Conservation (phyloP, 495 filamentous ascomycete species). For the Lophium mytilinum region DNA sequence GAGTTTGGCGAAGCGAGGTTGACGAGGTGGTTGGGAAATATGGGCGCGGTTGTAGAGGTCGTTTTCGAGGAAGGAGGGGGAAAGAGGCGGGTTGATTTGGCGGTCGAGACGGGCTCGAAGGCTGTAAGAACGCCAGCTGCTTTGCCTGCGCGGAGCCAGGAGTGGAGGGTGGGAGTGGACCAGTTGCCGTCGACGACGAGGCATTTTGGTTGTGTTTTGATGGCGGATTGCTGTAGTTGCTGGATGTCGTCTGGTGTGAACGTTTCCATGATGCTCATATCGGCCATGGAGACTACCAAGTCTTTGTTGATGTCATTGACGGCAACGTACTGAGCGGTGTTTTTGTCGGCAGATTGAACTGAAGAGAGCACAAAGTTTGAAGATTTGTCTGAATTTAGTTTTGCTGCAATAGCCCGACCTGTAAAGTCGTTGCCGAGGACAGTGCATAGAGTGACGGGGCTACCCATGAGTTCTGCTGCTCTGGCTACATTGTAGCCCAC, state of each 20-base stretch:
- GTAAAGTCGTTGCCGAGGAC: constrained; percentile 69
- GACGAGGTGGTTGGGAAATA: constrained; percentile 55
- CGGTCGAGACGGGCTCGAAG: constrained; percentile 84
- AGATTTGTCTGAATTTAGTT: constrained; percentile 42
- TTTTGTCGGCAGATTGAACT: constrained; percentile 20
- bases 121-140: constrained; percentile 49
- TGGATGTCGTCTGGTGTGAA: constrained; percentile 18
- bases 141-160: constrained; percentile 54
- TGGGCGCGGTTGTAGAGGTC: constrained; percentile 15
- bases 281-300: constrained; percentile 81
- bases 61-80: not conserved
- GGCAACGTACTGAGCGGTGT: constrained; percentile 85
- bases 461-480: constrained; percentile 58
- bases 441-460: constrained; percentile 59
- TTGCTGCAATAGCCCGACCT: constrained; percentile 59
- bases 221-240: constrained; percentile 9
- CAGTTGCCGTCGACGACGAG: constrained; percentile 81
- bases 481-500: constrained; percentile 89
- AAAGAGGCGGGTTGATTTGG: constrained; percentile 68
- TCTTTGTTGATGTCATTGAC: constrained; percentile 78
- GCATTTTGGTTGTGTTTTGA: constrained; percentile 48
- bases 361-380: no score
- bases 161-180: constrained; percentile 50
- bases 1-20: constrained; percentile 75
- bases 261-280: constrained; percentile 77